Conservation (phyloP, 2,329 filamentous ascomycete genomes). For the Pestalotiopsis sp. region DNA sequence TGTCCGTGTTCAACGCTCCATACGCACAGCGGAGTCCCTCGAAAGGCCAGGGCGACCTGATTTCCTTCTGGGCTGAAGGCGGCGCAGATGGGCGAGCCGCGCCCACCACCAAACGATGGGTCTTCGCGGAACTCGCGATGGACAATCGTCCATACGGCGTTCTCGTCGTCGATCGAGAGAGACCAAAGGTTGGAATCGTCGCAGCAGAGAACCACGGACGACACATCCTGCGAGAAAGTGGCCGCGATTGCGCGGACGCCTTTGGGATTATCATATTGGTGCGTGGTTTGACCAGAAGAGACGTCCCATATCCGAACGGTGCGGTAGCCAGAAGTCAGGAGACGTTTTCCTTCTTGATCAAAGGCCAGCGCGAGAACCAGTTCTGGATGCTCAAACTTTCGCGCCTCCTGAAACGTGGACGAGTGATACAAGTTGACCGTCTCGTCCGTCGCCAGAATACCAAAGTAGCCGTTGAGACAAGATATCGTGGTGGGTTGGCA, state of each 20-base stretch:
- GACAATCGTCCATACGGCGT: too few relatives aligned
- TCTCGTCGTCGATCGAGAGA: too few relatives aligned
- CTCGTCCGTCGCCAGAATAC: background rate
- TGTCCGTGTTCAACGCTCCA: background rate
- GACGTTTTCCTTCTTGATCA: background rate
- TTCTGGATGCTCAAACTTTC: background rate
- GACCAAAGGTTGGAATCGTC: too few relatives aligned
- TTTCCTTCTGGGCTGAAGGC: background rate
- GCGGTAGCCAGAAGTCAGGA: background rate
- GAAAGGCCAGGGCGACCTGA: background rate
- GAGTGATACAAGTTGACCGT: background rate
- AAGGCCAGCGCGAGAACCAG: background rate
- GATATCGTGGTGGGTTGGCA: background rate
- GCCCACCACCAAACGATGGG: background rate
- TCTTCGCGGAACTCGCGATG: background rate
- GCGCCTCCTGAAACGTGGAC: background rate
- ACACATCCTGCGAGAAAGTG: too few relatives aligned
- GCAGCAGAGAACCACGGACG: too few relatives aligned
- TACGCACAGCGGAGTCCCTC: background rate
- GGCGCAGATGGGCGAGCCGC: background rate
- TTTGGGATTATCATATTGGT: too few relatives aligned
- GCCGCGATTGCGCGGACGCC: too few relatives aligned
- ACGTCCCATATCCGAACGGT: too few relatives aligned
- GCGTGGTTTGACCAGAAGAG: too few relatives aligned
- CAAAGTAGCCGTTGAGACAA: background rate